phyloP scores from a whole-genome alignment of 768 basidiomycete genomes.

The Russula dissimulans region DNA sequence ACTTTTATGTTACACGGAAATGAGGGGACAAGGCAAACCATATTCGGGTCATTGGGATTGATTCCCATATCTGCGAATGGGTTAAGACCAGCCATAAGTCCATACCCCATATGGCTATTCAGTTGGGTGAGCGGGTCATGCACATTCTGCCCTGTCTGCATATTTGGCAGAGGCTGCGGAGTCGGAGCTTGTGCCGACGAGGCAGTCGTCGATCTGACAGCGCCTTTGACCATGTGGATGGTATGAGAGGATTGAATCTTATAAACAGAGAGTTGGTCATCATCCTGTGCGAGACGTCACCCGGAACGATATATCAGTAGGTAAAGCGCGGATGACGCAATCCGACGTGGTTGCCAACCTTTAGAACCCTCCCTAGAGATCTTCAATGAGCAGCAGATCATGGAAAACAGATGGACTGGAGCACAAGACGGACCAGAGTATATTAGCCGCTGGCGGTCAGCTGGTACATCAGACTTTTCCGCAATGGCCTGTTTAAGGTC shows the following conservation, averaged over 20 bases:
- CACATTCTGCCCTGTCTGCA: conserved; percentile 88
- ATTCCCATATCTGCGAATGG: conserved; percentile 88
- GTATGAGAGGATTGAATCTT: conserved; percentile 88
- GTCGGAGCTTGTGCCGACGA: conserved; percentile 33
- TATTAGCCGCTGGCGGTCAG: conserved; percentile 83
- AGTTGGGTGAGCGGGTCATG: conserved; percentile 79
- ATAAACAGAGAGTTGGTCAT: conserved; percentile 73
- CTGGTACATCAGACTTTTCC: conserved; percentile 73
- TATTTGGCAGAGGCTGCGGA: conserved; percentile 59
- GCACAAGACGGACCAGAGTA: conserved; percentile 60
- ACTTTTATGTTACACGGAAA: neutral
- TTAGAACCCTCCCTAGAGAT: conserved; percentile 56
- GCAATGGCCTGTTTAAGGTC: conserved; percentile 92
- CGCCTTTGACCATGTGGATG: conserved; percentile 90
- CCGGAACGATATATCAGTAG: conserved; percentile 1
- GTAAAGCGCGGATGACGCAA: neutral
- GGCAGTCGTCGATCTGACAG: conserved; percentile 34
- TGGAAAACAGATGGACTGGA: neutral
- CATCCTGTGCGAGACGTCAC: conserved; percentile 43
- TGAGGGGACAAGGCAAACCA: conserved; percentile 42
- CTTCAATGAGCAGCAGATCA: neutral
- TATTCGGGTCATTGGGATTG: conserved; percentile 90
- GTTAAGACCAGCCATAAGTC: conserved; percentile 77
- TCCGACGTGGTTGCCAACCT: conserved; percentile 34
- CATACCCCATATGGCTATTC: conserved; percentile 70